Evolutionary conservation across 148 eudicot genomes (phyloP).

Genomic region (Hydrangea macrophylla): DNA sequence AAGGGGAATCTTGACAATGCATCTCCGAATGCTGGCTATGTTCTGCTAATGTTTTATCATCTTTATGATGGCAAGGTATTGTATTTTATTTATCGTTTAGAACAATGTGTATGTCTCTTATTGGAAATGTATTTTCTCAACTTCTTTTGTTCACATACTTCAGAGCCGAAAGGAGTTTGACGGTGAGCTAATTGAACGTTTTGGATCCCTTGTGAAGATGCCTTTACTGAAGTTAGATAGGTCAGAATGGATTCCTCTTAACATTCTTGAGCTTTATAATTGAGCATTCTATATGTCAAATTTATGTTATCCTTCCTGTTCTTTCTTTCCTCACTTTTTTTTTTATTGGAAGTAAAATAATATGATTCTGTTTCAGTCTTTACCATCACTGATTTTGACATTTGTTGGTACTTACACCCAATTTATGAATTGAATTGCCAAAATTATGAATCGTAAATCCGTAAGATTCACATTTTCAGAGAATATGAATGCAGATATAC

Average conservation of each 20-base stretch:
- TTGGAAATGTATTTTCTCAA: background rate
- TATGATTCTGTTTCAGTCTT: background rate
- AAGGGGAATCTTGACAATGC: constrained; percentile 94
- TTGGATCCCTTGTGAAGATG: constrained; percentile 91
- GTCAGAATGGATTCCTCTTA: constrained; percentile 26
- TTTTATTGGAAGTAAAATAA: background rate
- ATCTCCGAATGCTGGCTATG: constrained; percentile 84
- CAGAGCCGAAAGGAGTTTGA: constrained; percentile 88
- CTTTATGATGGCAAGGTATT: constrained; percentile 91
- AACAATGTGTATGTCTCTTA: background rate
- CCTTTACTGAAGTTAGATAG: constrained; percentile 77
- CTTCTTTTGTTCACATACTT: constrained; percentile 9
- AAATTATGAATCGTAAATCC: too few species aligned
- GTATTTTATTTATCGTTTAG: constrained; percentile 1
- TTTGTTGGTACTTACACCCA: background rate
- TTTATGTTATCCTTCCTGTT: background rate
- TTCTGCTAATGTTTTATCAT: constrained; percentile 84
- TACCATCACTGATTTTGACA: background rate
- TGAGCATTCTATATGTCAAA: background rate
- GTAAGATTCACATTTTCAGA: too few species aligned
- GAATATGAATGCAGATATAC: too few species aligned
- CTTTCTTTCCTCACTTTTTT: background rate
- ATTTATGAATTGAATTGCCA: too few species aligned
- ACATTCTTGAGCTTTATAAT: background rate
- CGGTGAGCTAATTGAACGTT: constrained; percentile 82